Evolutionary conservation across 208 protist genomes (phyloP), one percentile per base, ranked within the genome.

Genomic region (Trypanosomatidae sp.): DNA sequence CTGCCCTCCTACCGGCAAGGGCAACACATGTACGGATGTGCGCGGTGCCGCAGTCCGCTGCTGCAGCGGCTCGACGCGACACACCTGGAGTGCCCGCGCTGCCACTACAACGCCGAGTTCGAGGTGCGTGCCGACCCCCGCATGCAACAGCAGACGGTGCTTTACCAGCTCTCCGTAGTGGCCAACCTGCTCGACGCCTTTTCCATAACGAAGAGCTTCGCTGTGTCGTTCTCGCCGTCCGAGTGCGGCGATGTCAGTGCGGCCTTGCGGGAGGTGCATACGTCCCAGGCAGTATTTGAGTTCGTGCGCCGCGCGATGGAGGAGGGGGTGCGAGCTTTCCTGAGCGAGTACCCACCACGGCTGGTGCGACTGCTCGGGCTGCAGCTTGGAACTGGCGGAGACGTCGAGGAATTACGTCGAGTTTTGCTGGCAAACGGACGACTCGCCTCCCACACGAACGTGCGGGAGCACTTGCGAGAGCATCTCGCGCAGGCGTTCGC

Each of bases 31-130:
- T 93, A 85, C 68, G 68, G 72, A 19, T 96, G 92, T 73, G 77
- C 80, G 53, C 83, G 90, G 52, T 96, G 92, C 71, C 60, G 58
- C 33, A 77, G 75, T 43, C 76, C 80, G 28, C 39, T 85, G 13
- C 71, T 94, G 62, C 72, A 78, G 39, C 83, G 86, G 15, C 28
- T 62, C 25, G 66, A 62, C 12, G 66, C 81, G 28, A 83, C 71
- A 8, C 60, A 80, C 47, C 71, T 94, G 33, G 64, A 69, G 52
- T 96, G 92, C 66, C 62, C 77, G 15, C 74, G 74, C 50, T 96
- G 92, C 77, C 86, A 90, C 74, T 95, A 91, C 77, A 93, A 90
- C 69, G 84, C 81, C 10, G 87, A 94, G 66, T 92, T 90, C 46
- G 86, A 90, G 58, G 19, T 92, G 0, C 71, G 79, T 39, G 84